Conservation (phyloP, 2,329 filamentous ascomycete genomes). For the Claviceps paspali region DNA sequence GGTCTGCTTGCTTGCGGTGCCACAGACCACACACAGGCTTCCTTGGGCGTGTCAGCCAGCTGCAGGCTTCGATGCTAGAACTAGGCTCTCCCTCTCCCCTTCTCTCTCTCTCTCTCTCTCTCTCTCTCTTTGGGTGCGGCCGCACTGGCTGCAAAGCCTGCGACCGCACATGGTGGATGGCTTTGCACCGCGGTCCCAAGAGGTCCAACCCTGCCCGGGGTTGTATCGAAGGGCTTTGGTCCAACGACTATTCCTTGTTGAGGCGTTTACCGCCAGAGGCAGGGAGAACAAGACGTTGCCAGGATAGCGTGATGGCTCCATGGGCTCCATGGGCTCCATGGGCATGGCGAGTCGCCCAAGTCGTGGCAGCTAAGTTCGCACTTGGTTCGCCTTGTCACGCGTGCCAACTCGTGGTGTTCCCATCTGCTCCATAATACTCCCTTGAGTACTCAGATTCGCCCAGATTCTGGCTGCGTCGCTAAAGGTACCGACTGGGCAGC, state of each 20-base stretch:
- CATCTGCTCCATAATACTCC: too few species aligned
- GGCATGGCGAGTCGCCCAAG: slow-evolving; percentile 3
- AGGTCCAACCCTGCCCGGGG: slow-evolving; percentile 7
- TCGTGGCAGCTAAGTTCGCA: slow-evolving; percentile 4
- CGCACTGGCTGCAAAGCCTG: too few species aligned
- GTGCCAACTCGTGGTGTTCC: slow-evolving; percentile 1
- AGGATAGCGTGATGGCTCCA: slow-evolving; percentile 2
- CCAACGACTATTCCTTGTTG: slow-evolving; percentile 4
- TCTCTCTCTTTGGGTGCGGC: too few species aligned
- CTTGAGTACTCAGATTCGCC: too few species aligned
- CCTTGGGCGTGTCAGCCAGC: too few species aligned
- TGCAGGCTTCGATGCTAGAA: slow-evolving; percentile 3
- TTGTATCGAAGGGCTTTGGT: slow-evolving; percentile 8
- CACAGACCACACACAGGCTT: not conserved
- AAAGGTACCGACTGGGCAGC: slow-evolving; percentile 6
- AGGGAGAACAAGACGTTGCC: not conserved
- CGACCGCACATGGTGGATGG: slow-evolving; percentile 2
- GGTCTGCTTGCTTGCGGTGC: not conserved
- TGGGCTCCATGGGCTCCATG: too few species aligned
- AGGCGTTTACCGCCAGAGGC: slow-evolving; percentile 2
- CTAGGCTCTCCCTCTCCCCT: not conserved
- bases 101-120: too few species aligned
- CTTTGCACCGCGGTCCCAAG: too few species aligned
- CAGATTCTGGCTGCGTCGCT: not conserved
- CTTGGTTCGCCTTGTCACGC: slow-evolving; percentile 2